Conservation (phyloP, 352 stramenopile species). For the Phytophthora citricola region DNA sequence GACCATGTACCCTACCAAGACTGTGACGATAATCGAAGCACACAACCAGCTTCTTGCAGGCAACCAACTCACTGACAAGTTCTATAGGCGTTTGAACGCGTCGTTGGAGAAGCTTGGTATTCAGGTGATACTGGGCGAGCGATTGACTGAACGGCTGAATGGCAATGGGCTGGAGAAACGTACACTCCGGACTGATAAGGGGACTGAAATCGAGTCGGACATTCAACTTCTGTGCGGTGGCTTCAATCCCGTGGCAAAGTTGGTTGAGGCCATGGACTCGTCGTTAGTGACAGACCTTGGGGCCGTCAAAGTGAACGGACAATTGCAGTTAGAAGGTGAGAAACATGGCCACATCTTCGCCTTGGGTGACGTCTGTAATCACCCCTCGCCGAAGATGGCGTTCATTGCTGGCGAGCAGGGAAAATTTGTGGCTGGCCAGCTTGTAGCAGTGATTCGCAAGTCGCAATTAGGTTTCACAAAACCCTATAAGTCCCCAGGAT, state of each 20-base stretch:
- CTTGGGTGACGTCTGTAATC: conserved; percentile 48
- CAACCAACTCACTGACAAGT: conserved; percentile 30
- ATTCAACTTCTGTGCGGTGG: conserved; percentile 45
- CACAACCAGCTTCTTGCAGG: conserved; percentile 30
- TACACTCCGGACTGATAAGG: conserved; percentile 35
- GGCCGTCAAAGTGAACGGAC: conserved; percentile 34
- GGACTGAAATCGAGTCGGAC: conserved; percentile 40
- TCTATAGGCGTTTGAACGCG: conserved; percentile 19
- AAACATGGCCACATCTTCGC: conserved; percentile 43
- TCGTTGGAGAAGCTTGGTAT: conserved; percentile 29
- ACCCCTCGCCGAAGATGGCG: conserved; percentile 43
- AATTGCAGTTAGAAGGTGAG: conserved; percentile 37
- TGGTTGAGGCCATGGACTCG: conserved; percentile 30
- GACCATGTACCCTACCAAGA: conserved; percentile 38
- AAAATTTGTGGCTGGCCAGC: conserved; percentile 31
- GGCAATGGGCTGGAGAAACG: conserved; percentile 33
- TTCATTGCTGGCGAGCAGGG: conserved; percentile 41
- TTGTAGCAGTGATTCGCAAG: conserved; percentile 29
- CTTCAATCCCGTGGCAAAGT: conserved; percentile 22
- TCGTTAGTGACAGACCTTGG: conserved; percentile 25
- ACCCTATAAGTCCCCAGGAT: conserved; percentile 25
- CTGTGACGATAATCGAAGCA: conserved; percentile 40
- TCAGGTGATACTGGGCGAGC: conserved; percentile 38
- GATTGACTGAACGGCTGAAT: conserved; percentile 26
- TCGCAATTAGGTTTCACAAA: conserved; percentile 30